phyloP scores from a whole-genome alignment of 75 land plant species.

The Pinus taeda region DNA sequence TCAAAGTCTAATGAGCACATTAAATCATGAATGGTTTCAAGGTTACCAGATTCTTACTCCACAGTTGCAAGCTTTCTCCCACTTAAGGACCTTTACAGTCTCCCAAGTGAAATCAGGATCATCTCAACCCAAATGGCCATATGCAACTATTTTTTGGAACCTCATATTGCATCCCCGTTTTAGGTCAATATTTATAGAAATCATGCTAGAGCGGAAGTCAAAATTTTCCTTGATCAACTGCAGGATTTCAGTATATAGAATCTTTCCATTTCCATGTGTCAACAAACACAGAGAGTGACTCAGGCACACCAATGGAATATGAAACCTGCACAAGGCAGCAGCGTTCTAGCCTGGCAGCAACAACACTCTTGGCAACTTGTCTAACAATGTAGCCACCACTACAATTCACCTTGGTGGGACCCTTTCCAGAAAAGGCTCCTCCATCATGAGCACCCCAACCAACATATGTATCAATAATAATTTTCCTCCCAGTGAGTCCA shows the following conservation, averaged over 20 bases:
- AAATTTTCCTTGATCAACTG: slow-evolving; percentile 62
- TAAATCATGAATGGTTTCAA: too few relatives aligned
- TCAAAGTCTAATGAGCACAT: too few relatives aligned
- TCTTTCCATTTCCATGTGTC: slow-evolving; percentile 39
- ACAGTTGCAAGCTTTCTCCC: background rate
- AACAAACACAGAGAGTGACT: slow-evolving; percentile 35
- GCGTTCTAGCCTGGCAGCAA: slow-evolving; percentile 57
- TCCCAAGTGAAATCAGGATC: slow-evolving; percentile 81
- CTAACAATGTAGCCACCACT: slow-evolving; percentile 62
- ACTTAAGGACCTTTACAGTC: slow-evolving; percentile 12
- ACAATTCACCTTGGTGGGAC: slow-evolving; percentile 55
- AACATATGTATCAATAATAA: slow-evolving; percentile 41
- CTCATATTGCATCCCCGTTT: slow-evolving; percentile 64
- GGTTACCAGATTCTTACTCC: too few relatives aligned
- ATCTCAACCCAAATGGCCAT: slow-evolving; percentile 69
- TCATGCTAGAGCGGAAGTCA: slow-evolving; percentile 75
- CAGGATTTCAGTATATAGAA: slow-evolving; percentile 55
- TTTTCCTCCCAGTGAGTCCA: slow-evolving; percentile 66
- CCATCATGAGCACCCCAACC: slow-evolving; percentile 38
- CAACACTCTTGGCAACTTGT: slow-evolving; percentile 77
- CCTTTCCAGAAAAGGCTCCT: slow-evolving; percentile 38
- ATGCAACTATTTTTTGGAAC: slow-evolving; percentile 68
- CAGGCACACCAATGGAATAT: slow-evolving; percentile 37
- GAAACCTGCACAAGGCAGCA: slow-evolving; percentile 55
- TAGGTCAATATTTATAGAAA: slow-evolving; percentile 58